Evolutionary conservation across 805 yeast species (phyloP).

Genomic region (Cyberlindnera veronae): DNA sequence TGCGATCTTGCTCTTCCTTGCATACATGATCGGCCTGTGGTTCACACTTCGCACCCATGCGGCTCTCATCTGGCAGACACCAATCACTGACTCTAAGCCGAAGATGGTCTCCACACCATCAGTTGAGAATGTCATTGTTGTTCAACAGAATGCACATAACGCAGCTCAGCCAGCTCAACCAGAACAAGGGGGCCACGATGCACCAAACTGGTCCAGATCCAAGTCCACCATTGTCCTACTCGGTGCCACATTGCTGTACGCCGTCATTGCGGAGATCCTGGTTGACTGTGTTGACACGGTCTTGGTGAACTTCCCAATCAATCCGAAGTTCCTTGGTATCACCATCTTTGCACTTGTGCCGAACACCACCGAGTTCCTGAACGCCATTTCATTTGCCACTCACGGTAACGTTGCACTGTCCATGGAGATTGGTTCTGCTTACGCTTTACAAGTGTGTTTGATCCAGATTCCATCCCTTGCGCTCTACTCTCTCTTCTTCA

Average conservation of each 20-base stretch:
- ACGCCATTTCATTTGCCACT: conserved; percentile 95
- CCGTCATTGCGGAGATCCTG: conserved; percentile 89
- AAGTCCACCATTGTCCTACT: conserved; percentile 81
- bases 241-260: conserved; percentile 82
- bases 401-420: conserved; percentile 94
- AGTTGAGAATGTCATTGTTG: conserved; percentile 17
- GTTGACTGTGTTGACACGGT: conserved; percentile 93
- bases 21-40: conserved; percentile 85
- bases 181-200: conserved; percentile 70
- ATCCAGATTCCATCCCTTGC: conserved; percentile 92
- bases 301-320: conserved; percentile 68
- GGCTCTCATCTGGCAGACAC: conserved; percentile 88
- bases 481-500: conserved; percentile 59
- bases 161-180: neutral
- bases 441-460: conserved; percentile 91
- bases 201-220: conserved; percentile 92
- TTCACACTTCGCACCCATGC: conserved; percentile 96
- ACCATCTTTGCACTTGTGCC: conserved; percentile 96
- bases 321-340: conserved; percentile 88
- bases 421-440: conserved; percentile 98
- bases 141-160: conserved; percentile 7
- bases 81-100: conserved; percentile 34
- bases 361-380: conserved; percentile 92
- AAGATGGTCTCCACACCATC: conserved; percentile 15
- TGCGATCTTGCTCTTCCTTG: conserved; percentile 74